Percentiles rank a stretch among this genome's conserved stretches.
phyloP scores from a whole-genome alignment of 2,329 filamentous ascomycete species.

The Thielaviopsis punctulata region DNA sequence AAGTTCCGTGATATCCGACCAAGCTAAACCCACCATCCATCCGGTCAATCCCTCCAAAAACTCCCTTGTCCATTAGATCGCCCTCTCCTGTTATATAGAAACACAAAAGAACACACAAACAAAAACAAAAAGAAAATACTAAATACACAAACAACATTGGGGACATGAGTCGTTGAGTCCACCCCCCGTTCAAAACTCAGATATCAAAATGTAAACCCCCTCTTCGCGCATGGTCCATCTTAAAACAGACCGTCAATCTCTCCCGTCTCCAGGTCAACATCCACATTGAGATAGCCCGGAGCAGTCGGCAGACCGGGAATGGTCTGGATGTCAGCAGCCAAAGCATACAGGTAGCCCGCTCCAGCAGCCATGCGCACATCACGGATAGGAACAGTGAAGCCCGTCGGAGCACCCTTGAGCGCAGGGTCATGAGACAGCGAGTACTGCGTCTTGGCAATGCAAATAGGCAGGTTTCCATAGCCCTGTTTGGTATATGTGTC shows the following conservation, averaged over 20 bases:
- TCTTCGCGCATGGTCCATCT: too few relatives aligned
- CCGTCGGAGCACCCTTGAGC: constrained; percentile 84
- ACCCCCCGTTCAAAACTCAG: not conserved
- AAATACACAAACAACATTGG: not conserved
- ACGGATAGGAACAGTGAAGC: constrained; percentile 85
- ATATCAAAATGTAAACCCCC: not conserved
- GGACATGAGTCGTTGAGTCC: constrained; percentile 9
- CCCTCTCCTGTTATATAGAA: too few relatives aligned
- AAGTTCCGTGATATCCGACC: not conserved
- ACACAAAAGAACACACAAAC: not conserved
- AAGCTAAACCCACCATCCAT: not conserved
- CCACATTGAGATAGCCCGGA: constrained; percentile 88
- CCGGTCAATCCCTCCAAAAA: not conserved
- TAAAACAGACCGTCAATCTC: constrained; percentile 86
- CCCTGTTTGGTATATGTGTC: constrained; percentile 88
- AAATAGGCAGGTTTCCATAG: constrained; percentile 84
- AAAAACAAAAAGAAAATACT: not conserved
- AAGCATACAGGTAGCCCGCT: constrained; percentile 81
- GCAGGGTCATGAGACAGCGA: constrained; percentile 83
- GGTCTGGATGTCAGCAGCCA: constrained; percentile 95
- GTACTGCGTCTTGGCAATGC: constrained; percentile 97
- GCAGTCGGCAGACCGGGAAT: constrained; percentile 92
- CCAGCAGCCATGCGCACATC: constrained; percentile 90
- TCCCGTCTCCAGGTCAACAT: constrained; percentile 65
- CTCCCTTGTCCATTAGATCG: not conserved